phyloP scores from a whole-genome alignment of 257 asterid species.

The Gentiana dahurica region DNA sequence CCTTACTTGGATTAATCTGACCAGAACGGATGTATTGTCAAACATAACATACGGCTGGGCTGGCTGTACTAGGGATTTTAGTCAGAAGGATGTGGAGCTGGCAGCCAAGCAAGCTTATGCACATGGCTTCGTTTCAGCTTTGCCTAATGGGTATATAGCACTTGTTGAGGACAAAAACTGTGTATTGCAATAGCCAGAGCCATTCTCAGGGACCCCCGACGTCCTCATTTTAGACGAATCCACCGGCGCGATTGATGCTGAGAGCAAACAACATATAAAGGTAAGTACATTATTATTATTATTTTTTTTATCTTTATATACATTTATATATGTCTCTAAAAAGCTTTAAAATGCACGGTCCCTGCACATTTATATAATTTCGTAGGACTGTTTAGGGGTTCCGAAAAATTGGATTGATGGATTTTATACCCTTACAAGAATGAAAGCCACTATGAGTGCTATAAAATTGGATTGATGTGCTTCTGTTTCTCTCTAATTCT shows the following conservation, averaged over 20 bases:
- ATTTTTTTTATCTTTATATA: too few relatives aligned
- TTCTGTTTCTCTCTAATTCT: too few relatives aligned
- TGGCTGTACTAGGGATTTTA: constrained; percentile 53
- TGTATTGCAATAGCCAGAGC: constrained; percentile 96
- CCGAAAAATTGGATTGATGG: too few relatives aligned
- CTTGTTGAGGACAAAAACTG: constrained; percentile 92
- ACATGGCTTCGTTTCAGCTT: constrained; percentile 67
- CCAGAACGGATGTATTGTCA: constrained; percentile 73
- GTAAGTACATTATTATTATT: too few relatives aligned
- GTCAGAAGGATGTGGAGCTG: constrained; percentile 68
- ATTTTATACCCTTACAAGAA: too few relatives aligned
- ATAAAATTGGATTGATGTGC: too few relatives aligned
- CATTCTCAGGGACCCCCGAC: constrained; percentile 77
- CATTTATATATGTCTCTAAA: too few relatives aligned
- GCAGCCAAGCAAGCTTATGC: constrained; percentile 93
- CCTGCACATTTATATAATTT: too few relatives aligned
- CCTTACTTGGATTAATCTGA: constrained; percentile 74
- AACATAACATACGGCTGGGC: constrained; percentile 88
- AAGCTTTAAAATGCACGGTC: too few relatives aligned
- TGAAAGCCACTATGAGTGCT: too few relatives aligned
- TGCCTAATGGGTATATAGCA: constrained; percentile 83
- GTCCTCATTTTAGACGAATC: constrained; percentile 92
- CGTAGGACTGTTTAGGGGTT: too few relatives aligned
- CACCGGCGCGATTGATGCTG: constrained; percentile 95
- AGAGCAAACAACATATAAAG: constrained; percentile 89